phyloP scores from a whole-genome alignment of 139 green algal genomes.

The Chlorella sp. region DNA sequence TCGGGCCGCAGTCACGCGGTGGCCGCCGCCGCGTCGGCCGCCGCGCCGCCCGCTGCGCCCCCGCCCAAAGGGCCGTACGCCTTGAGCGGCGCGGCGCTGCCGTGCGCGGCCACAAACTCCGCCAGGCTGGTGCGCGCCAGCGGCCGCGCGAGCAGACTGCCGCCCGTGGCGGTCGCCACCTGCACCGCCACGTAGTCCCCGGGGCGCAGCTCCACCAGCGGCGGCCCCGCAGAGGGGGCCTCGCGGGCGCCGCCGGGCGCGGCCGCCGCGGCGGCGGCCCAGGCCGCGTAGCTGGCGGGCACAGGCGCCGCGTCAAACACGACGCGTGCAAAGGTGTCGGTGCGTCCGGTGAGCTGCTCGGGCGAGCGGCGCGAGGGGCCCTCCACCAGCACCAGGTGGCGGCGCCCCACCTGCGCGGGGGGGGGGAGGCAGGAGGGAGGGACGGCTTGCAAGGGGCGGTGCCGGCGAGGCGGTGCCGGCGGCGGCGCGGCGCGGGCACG shows the following conservation, averaged over 20 bases:
- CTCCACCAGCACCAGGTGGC: slow-evolving; percentile 71
- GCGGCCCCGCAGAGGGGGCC: neutral
- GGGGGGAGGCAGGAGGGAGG: too few species aligned
- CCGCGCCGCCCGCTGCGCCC: too few species aligned
- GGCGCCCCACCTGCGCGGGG: slow-evolving; percentile 49
- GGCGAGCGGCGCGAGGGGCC: slow-evolving; percentile 46
- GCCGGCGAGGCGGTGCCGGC: too few species aligned
- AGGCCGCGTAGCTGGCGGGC: slow-evolving; percentile 15
- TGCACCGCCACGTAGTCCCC: slow-evolving; percentile 71
- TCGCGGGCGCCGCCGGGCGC: neutral
- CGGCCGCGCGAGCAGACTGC: slow-evolving; percentile 42
- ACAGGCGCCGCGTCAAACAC: slow-evolving; percentile 46
- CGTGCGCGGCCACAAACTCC: slow-evolving; percentile 55
- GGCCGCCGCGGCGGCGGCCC: neutral
- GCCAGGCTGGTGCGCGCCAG: slow-evolving; percentile 50
- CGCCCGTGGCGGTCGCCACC: slow-evolving; percentile 18
- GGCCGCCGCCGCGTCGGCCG: too few species aligned
- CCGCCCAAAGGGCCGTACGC: too few species aligned
- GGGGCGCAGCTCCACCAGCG: slow-evolving; percentile 31
- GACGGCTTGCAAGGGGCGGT: too few species aligned
- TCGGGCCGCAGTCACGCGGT: too few species aligned
- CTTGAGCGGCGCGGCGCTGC: slow-evolving; percentile 31
- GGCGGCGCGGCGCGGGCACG: too few species aligned
- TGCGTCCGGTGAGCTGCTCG: slow-evolving; percentile 56
- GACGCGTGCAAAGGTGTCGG: slow-evolving; percentile 73